Evolutionary conservation across 305 asterid species (phyloP).

Genomic region (Solanum hybrid): DNA sequence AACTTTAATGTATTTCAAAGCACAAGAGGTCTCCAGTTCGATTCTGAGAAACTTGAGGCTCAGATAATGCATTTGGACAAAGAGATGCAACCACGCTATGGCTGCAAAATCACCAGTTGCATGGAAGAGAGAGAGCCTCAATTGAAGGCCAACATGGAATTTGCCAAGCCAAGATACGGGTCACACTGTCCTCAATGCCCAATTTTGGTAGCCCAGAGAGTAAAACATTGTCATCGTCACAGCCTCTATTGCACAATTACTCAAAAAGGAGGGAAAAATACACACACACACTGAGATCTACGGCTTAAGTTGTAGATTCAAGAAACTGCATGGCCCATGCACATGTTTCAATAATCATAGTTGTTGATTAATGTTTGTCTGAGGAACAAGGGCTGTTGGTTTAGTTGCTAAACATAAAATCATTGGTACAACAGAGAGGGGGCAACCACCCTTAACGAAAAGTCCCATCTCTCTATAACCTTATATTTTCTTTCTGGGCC

Average conservation of each 20-base stretch:
- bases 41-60: slow-evolving; percentile 1
- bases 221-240: background rate
- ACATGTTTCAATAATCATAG: background rate
- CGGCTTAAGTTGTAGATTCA: background rate
- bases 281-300: background rate
- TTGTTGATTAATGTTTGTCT: background rate
- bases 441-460: slow-evolving; percentile 19
- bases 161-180: background rate
- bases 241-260: background rate
- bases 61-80: slow-evolving; percentile 6
- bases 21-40: background rate
- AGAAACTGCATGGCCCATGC: background rate
- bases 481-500: background rate
- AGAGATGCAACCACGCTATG: background rate
- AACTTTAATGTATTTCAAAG: background rate
- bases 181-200: background rate
- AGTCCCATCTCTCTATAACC: background rate
- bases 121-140: background rate
- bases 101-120: slow-evolving; percentile 22
- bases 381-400: background rate
- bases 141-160: background rate
- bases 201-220: background rate
- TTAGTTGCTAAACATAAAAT: background rate
- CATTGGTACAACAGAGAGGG: slow-evolving; percentile 15
- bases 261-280: background rate